Base-by-base conservation (phyloP, 1,284 basidiomycete genomes). In the Neolentinus lepideus region DNA sequence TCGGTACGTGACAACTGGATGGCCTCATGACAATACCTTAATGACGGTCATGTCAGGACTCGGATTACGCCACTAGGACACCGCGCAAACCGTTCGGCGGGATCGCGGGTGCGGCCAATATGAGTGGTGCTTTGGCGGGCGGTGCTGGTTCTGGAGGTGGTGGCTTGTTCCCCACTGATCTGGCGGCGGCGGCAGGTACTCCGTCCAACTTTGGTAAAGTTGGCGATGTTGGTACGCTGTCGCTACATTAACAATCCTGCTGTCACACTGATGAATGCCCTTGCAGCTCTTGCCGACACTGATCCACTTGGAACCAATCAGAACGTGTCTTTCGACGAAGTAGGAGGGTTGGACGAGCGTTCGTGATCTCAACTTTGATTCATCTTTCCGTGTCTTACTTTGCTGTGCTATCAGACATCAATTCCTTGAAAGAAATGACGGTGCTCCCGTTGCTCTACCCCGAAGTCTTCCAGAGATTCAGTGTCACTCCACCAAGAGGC, bases 351-450 rank as follows among this genome's bases (percentile, higher is more conserved):
- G 38, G 95, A 98, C 65, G 87, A 92, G 56, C 96, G 91, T 93
- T 63, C 68, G 90, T 76, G 6, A 22, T n/a, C 33, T 55, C 26
- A 35, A 54, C 50, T 21, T 35, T 56, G 6, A 16, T 51, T 14
- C 24, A n/a, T 10, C 14, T 50, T 11, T 50, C 24, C 24, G 36
- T n/a, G n/a, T 36, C n/a, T 36, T 26, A 36, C 3, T 52, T 16
- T n/a, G 53, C 12, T 38, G 11, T 51, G 19, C n/a, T 47, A 10
- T 53, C 11, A 92, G 90, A 99, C 67, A 97, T 99, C 60, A 94
- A 97, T 66, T 92, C 94, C 33, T 75, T 99, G 60, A 99, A 98
- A 74, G 97, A 99, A 69, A 99, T 99, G 97, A 98, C 98, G 0
- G 80, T 96, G 21, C 80, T 99, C 0, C 97, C 97, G 0, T 75